Percentiles rank a stretch among this genome's conserved stretches.
phyloP scores from a whole-genome alignment of 2,329 filamentous ascomycete genomes.

The Trichoderma guizhouense region DNA sequence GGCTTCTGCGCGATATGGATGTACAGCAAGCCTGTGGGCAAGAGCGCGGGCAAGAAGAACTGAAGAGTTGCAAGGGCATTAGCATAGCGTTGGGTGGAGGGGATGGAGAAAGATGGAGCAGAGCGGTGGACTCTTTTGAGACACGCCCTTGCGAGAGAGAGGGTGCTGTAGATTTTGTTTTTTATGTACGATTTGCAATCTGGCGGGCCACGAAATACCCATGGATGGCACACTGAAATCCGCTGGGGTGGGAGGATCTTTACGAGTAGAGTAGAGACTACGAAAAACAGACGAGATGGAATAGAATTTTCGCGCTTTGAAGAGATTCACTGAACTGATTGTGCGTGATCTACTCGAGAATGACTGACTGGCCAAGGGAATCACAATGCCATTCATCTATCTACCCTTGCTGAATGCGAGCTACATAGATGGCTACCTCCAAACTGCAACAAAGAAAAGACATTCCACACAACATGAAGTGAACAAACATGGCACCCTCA shows the following conservation, averaged over 20 bases:
- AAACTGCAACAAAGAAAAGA: neutral
- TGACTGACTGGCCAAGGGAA: no score
- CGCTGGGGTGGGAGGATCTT: constrained; percentile 11
- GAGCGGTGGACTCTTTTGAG: neutral
- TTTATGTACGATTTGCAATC: constrained; percentile 13
- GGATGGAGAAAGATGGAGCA: neutral
- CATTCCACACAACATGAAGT: neutral
- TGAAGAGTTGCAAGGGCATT: neutral
- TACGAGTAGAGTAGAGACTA: constrained; percentile 24
- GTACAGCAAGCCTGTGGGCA: constrained; percentile 54
- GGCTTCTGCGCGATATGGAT: constrained; percentile 86
- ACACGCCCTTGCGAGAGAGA: neutral
- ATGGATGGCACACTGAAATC: constrained; percentile 5
- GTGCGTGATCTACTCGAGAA: neutral
- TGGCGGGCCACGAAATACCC: constrained; percentile 4
- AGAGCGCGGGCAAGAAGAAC: constrained; percentile 16
- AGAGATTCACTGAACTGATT: neutral
- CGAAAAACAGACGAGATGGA: constrained; percentile 16
- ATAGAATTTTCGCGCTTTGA: constrained; percentile 9
- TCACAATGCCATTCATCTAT: neutral
- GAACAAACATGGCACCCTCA: constrained; percentile 40
- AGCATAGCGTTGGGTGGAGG: neutral
- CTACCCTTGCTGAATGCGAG: neutral
- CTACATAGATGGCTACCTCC: neutral
- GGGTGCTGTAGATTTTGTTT: constrained; percentile 1